A percentile compares a stretch with the other conserved stretches of the same genome.
Evolutionary conservation across 2,329 filamentous ascomycete species (phyloP).

Genomic region (Fusarium duplospermum): DNA sequence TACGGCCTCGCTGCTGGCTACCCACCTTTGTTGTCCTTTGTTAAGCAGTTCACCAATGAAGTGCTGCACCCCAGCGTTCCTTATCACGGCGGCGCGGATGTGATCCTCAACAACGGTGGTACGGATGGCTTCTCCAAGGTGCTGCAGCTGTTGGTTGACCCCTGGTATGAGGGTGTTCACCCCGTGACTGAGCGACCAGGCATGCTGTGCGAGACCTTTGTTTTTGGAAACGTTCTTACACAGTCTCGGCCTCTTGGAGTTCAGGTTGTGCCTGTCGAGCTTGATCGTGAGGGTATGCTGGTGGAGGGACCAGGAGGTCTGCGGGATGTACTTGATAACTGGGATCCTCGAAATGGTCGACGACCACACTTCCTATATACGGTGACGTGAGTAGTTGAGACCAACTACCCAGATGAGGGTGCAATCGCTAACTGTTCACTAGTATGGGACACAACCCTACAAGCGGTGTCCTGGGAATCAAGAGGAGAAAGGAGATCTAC

Average conservation of each 20-base stretch:
- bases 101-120: conserved; percentile 82
- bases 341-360: conserved; percentile 80
- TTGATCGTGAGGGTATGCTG: conserved; percentile 86
- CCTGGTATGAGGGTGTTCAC: conserved; percentile 78
- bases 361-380: conserved; percentile 90
- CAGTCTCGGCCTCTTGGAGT: conserved; percentile 75
- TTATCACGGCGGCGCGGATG: conserved; percentile 80
- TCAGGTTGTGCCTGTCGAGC: conserved; percentile 77
- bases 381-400: conserved; percentile 74
- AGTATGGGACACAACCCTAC: conserved; percentile 85
- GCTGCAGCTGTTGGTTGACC: conserved; percentile 79
- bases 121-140: conserved; percentile 89
- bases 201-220: conserved; percentile 82
- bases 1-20: conserved; percentile 89
- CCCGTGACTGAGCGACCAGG: conserved; percentile 78
- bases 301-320: conserved; percentile 78
- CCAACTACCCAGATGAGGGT: background rate
- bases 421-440: background rate
- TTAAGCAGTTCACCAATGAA: conserved; percentile 81
- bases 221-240: conserved; percentile 82
- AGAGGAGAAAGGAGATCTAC: conserved; percentile 83
- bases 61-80: conserved; percentile 85
- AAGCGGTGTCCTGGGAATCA: conserved; percentile 77
- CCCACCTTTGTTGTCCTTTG: conserved; percentile 79
- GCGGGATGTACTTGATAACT: conserved; percentile 81